Base-by-base conservation (phyloP, 352 stramenopile species). In the Achlya hypogyna region DNA sequence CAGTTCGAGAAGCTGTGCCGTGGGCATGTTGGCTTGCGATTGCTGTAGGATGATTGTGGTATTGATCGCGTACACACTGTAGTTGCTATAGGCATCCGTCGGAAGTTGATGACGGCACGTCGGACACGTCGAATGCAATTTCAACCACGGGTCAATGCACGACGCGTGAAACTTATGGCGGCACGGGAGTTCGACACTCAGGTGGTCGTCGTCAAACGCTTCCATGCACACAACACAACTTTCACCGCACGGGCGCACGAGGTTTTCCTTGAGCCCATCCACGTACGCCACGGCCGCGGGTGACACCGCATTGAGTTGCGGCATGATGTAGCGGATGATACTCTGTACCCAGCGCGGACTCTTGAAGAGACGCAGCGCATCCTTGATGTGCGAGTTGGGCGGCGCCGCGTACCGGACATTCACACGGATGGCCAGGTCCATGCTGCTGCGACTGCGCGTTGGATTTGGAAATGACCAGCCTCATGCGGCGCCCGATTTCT, bases 271-370 rank as follows among this genome's bases (percentile, higher is more conserved):
- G 66, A 94, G 71, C 49, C 71, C 71, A 23, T 88, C 75, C 45
- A 94, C 72, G 27, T 88, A 70, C 38, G 80, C 65, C 60, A 86
- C 70, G 6, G 85, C 73, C 2, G 81, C 84, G 1, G 85, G 85
- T 52, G 83, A 92, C 38, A 94, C 83, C 66, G 74, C 84, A 72
- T 94, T 84, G 60, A 95, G 82, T 71, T 95, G 86, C 45, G 86
- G 86, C 71, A 95, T 89, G 66, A 95, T 95, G 76, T 93, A 92
- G 18, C 81, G 86, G 62, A 95, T 93, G 71, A 95, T 93, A n/a
- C 82, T 92, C 68, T 92, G 84, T 43, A 95, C 86, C 86, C 86
- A 95, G 38, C 86, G 86, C 66, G 84, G 77, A 67, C 84, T 93
- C 81, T 95, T 95, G 75, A 95, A 95, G 34, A 95, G 73, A 9